Conservation (phyloP, 495 filamentous ascomycete species). For the Aspergillus cavernicola region DNA sequence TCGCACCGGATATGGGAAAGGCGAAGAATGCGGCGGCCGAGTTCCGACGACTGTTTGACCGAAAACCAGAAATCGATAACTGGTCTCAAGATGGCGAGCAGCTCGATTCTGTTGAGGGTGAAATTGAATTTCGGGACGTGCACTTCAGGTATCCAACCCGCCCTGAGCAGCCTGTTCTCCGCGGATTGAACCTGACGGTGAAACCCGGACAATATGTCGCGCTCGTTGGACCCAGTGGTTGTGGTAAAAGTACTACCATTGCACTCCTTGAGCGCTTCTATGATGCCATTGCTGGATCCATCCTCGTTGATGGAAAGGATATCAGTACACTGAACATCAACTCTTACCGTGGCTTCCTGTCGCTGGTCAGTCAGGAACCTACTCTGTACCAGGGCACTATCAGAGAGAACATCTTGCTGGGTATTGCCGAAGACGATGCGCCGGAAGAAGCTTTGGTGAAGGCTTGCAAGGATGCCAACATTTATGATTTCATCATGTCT, state of each 20-base stretch:
- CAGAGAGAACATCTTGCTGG: slow-evolving; percentile 76
- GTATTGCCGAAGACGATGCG: slow-evolving; percentile 57
- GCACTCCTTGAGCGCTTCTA: slow-evolving; percentile 81
- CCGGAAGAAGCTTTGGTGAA: slow-evolving; percentile 65
- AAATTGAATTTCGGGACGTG: slow-evolving; percentile 74
- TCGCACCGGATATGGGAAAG: slow-evolving; percentile 84
- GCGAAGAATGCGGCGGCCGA: slow-evolving; percentile 74
- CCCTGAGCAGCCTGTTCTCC: slow-evolving; percentile 74
- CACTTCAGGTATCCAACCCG: slow-evolving; percentile 80
- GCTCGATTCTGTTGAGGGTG: slow-evolving; percentile 57
- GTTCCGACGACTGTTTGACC: slow-evolving; percentile 76
- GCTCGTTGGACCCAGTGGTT: slow-evolving; percentile 76
- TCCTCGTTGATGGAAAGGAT: slow-evolving; percentile 71
- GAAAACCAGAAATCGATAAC: slow-evolving; percentile 70
- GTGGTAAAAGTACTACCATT: slow-evolving; percentile 82
- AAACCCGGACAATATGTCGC: slow-evolving; percentile 76
- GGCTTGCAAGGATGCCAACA: slow-evolving; percentile 84
- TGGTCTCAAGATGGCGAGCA: slow-evolving; percentile 73
- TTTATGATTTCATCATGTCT: slow-evolving; percentile 84
- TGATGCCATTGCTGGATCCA: slow-evolving; percentile 67
- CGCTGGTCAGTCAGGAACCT: slow-evolving; percentile 83
- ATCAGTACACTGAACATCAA: slow-evolving; percentile 73
- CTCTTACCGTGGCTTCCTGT: slow-evolving; percentile 69
- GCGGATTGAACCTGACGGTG: slow-evolving; percentile 67
- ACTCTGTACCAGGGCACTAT: slow-evolving; percentile 85